Evolutionary conservation across 2,329 filamentous ascomycete species (phyloP).

Genomic region (Exophiala xenobiotica): DNA sequence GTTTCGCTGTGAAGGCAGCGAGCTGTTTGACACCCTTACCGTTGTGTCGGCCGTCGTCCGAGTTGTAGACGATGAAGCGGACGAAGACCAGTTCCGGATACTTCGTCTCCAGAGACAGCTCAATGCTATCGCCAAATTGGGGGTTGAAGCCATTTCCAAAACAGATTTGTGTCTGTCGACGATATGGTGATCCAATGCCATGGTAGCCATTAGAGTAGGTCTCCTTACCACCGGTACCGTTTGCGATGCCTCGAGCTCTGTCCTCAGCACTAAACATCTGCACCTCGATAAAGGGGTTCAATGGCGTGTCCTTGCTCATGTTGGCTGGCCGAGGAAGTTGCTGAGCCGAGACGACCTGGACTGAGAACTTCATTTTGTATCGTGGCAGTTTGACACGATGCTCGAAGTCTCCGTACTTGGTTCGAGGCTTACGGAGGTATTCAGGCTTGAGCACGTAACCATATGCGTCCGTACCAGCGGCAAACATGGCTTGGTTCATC

Average conservation of each 20-base stretch:
- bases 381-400: slow-evolving; percentile 38
- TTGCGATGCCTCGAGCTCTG: slow-evolving; percentile 72
- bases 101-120: slow-evolving; percentile 84
- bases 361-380: slow-evolving; percentile 70
- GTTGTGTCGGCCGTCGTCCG: slow-evolving; percentile 69
- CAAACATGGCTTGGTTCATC: slow-evolving; percentile 97
- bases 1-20: slow-evolving; percentile 89
- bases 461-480: slow-evolving; percentile 77
- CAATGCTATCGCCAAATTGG: slow-evolving; percentile 75
- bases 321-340: slow-evolving; percentile 82
- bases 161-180: slow-evolving; percentile 75
- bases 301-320: slow-evolving; percentile 68
- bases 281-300: slow-evolving; percentile 93
- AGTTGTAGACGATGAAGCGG: slow-evolving; percentile 87
- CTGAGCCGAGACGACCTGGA: slow-evolving; percentile 90
- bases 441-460: slow-evolving; percentile 93
- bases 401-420: slow-evolving; percentile 33
- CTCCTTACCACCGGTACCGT: slow-evolving; percentile 65
- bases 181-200: slow-evolving; percentile 69
- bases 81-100: slow-evolving; percentile 92
- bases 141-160: slow-evolving; percentile 93
- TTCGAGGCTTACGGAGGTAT: slow-evolving; percentile 61
- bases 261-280: slow-evolving; percentile 94
- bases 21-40: slow-evolving; percentile 65
- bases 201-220: slow-evolving; percentile 63